Evolutionary conservation across 345 rosid genomes (phyloP).

Genomic region (Viola odorata): DNA sequence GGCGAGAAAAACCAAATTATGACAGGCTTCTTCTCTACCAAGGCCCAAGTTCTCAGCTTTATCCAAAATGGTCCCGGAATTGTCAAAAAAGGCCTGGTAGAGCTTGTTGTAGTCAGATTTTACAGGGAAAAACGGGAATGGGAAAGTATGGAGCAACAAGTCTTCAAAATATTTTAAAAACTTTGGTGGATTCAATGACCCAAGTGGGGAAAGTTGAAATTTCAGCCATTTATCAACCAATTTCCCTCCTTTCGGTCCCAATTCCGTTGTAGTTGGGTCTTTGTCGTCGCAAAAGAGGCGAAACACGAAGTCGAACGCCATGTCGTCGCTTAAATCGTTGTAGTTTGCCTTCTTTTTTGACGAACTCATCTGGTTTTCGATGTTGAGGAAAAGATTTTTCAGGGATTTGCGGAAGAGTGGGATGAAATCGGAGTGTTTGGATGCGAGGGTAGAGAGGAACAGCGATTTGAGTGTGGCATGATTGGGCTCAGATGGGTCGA

Average conservation of each 20-base stretch:
- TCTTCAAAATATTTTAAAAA: conserved; percentile 19
- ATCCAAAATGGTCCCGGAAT: conserved; percentile 18
- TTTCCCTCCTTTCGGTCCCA: conserved; percentile 20
- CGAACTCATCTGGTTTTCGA: conserved; percentile 25
- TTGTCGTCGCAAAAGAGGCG: conserved; percentile 14
- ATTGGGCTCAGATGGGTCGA: conserved; percentile 38
- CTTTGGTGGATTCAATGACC: conserved; percentile 20
- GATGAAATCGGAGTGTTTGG: conserved; percentile 18
- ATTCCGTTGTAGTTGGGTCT: conserved; percentile 20
- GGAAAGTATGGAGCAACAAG: conserved; percentile 24
- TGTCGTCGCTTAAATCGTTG: conserved; percentile 4
- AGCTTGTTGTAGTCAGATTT: conserved; percentile 29
- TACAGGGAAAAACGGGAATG: conserved; percentile 19
- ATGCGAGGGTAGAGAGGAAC: conserved; percentile 18
- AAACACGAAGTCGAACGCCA: conserved; percentile 21
- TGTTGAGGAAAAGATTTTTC: conserved; percentile 20
- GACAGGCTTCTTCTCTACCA: conserved; percentile 38
- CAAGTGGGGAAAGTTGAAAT: conserved; percentile 28
- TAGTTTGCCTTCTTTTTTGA: conserved; percentile 4
- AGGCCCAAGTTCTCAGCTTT: conserved; percentile 32
- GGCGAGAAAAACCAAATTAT: conserved; percentile 36
- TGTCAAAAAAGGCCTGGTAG: conserved; percentile 24
- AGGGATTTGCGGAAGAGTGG: conserved; percentile 25
- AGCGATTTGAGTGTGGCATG: conserved; percentile 32
- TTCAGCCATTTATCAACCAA: conserved; percentile 13